These are phyloP conservation scores for Wallacemonas sp. DNA, from an alignment of 208 protist genomes.

Conservation along the genomic window DNA sequence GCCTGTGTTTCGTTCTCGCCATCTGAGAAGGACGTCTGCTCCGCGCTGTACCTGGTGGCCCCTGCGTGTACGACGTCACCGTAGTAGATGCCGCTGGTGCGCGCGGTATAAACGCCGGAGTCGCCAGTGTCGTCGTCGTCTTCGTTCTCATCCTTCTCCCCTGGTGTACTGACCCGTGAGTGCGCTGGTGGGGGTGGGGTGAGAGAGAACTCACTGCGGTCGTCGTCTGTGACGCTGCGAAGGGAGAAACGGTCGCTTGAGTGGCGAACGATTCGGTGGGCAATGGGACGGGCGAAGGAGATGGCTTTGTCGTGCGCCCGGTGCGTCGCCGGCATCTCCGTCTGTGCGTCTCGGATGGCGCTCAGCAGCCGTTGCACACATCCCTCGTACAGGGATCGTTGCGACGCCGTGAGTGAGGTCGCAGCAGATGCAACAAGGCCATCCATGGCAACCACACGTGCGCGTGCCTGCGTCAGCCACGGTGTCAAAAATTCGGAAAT, in stretches of 20 bases:
- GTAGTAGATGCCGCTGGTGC: slow-evolving; percentile 63
- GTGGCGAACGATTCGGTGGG: slow-evolving; percentile 40
- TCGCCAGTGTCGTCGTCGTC: background rate
- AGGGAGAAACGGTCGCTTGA: slow-evolving; percentile 41
- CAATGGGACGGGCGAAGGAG: slow-evolving; percentile 39
- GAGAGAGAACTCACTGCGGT: slow-evolving; percentile 18
- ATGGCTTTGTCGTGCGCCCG: slow-evolving; percentile 31
- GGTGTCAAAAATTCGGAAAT: slow-evolving; percentile 24
- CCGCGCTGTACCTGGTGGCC: no score
- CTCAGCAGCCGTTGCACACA: slow-evolving; percentile 36
- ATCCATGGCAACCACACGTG: slow-evolving; percentile 8
- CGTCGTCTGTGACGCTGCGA: slow-evolving; percentile 29
- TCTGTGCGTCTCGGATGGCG: slow-evolving; percentile 34
- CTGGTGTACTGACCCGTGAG: background rate
- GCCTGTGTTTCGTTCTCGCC: background rate
- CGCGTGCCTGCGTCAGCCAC: slow-evolving; percentile 33
- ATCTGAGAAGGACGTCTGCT: no score
- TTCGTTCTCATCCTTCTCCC: background rate
- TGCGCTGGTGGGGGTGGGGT: background rate
- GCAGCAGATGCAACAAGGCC: background rate
- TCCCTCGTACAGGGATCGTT: slow-evolving; percentile 18
- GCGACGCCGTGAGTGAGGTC: slow-evolving; percentile 21
- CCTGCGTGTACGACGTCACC: slow-evolving; percentile 37
- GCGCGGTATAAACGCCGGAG: slow-evolving; percentile 18
- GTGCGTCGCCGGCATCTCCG: slow-evolving; percentile 18